phyloP scores from a whole-genome alignment of 495 filamentous ascomycete species.

The Acidomyces sp. region DNA sequence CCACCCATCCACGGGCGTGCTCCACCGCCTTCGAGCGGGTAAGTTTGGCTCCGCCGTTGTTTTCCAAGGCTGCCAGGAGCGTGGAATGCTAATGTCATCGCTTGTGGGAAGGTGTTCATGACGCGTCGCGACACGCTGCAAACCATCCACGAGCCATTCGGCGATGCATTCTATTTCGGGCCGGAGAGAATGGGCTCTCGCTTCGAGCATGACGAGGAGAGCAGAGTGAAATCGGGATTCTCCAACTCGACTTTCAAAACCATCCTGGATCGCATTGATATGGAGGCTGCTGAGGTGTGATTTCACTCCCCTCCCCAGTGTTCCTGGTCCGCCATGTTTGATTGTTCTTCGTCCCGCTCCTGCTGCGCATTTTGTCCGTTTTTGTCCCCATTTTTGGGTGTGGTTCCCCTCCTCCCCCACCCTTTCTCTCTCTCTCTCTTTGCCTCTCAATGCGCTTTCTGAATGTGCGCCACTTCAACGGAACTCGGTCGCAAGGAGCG shows the following conservation, averaged over 20 bases:
- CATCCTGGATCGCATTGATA: conserved; percentile 58
- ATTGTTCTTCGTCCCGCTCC: not conserved
- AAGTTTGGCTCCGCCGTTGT: conserved; percentile 20
- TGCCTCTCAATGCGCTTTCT: too few relatives aligned
- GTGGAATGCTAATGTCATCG: conserved; percentile 3
- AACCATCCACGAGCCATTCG: conserved; percentile 90
- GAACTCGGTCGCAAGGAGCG: too few relatives aligned
- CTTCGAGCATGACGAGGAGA: conserved; percentile 60
- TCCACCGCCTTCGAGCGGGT: conserved; percentile 94
- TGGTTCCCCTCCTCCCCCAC: too few relatives aligned
- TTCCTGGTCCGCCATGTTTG: conserved; percentile 3
- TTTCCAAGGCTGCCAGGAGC: not conserved
- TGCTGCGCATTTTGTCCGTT: too few relatives aligned
- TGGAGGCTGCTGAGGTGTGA: conserved; percentile 53
- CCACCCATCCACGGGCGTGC: conserved; percentile 84
- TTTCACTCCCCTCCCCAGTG: conserved; percentile 22
- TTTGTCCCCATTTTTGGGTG: too few relatives aligned
- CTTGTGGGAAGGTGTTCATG: conserved; percentile 70
- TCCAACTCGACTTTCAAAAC: conserved; percentile 59
- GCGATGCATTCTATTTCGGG: conserved; percentile 91
- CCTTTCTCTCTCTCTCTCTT: too few relatives aligned
- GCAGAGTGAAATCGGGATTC: conserved; percentile 61
- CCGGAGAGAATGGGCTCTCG: conserved; percentile 69
- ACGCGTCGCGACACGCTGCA: conserved; percentile 64
- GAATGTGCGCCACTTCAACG: too few relatives aligned